These are phyloP conservation scores for Sideroxylon spinosum DNA, from an alignment of 179 eudicot genomes.

Conservation along the genomic window DNA sequence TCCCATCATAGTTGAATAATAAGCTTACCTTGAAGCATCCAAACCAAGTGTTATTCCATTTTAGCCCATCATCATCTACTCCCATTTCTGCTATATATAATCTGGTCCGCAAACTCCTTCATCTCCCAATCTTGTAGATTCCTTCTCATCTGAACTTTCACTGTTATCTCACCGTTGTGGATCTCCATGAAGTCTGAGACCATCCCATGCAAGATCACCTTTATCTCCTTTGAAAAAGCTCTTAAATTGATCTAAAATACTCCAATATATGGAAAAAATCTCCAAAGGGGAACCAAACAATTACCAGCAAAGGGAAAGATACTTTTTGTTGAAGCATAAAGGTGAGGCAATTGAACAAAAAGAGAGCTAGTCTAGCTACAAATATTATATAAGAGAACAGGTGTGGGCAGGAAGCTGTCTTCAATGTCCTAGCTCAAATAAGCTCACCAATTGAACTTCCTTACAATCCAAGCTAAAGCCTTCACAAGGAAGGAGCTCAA, in stretches of 20 bases:
- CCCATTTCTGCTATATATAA: no score
- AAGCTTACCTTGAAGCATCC: no score
- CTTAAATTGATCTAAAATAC: not conserved
- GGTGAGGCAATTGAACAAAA: not conserved
- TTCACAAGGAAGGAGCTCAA: not conserved
- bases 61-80: no score
- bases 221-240: not conserved
- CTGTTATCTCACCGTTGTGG: no score
- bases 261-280: not conserved
- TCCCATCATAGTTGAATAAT: no score
- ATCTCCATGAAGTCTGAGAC: no score
- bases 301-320: not conserved
- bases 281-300: not conserved
- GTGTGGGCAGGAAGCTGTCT: not conserved
- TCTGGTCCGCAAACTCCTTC: no score
- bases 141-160: no score
- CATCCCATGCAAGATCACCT: not conserved
- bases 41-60: no score
- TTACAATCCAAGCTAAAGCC: not conserved
- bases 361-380: not conserved
- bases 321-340: not conserved
- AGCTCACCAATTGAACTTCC: not conserved
- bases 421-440: not conserved
- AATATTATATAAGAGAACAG: not conserved
- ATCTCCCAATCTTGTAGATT: no score